A percentile compares a stretch with the other conserved stretches of the same genome.
Conservation (phyloP, 148 eudicot genomes). For the Rhododendron williamsianum region DNA sequence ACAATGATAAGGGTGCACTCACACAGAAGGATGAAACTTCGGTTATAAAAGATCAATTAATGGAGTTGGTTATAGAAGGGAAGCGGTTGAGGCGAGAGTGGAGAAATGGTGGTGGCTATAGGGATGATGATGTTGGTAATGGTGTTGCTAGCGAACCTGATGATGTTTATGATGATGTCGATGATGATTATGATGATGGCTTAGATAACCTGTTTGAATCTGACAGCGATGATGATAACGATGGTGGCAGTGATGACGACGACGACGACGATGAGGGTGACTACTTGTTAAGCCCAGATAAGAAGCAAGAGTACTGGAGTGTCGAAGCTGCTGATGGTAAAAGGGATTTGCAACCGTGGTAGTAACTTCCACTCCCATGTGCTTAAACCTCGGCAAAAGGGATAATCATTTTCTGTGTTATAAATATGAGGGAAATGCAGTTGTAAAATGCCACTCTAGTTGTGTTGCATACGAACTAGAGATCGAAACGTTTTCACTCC, state of each 20-base stretch:
- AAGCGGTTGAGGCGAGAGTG: slow-evolving; percentile 64
- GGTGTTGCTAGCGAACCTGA: neutral
- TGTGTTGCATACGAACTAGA: neutral
- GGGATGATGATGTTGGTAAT: slow-evolving; percentile 9
- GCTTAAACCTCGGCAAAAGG: neutral
- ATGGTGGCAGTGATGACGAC: slow-evolving; percentile 22
- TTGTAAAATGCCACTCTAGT: neutral
- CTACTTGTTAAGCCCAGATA: slow-evolving; percentile 16
- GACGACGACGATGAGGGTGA: slow-evolving; percentile 28
- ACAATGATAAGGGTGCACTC: slow-evolving; percentile 58
- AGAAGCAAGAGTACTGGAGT: slow-evolving; percentile 49
- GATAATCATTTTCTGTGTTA: neutral
- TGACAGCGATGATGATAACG: slow-evolving; percentile 35
- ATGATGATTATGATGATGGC: slow-evolving; percentile 36
- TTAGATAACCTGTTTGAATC: slow-evolving; percentile 57
- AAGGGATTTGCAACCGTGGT: slow-evolving; percentile 53
- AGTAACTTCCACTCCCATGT: slow-evolving; percentile 12
- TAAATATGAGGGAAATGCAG: neutral
- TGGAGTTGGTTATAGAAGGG: slow-evolving; percentile 64
- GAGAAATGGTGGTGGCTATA: slow-evolving; percentile 26
- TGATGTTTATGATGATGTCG: slow-evolving; percentile 23
- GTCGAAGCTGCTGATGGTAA: slow-evolving; percentile 16
- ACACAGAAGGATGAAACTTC: slow-evolving; percentile 48
- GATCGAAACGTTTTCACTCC: too few species aligned
- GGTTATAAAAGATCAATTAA: slow-evolving; percentile 40